Base-by-base conservation (phyloP, 345 rosid species). In the Eucalyptus rudis region DNA sequence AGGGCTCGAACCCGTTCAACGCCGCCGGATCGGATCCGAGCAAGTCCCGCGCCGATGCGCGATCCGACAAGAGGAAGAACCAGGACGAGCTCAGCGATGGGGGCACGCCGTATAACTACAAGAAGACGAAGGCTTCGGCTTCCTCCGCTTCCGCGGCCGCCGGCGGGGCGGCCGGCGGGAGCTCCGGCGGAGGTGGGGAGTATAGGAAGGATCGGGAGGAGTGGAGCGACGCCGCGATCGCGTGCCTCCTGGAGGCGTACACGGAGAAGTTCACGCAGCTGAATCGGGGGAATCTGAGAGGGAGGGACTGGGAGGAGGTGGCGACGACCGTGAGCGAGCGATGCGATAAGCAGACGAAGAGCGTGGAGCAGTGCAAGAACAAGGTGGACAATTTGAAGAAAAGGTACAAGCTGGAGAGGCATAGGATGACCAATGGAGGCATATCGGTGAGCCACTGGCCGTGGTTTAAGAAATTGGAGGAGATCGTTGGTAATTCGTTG, bases 241-340 rank as follows among this genome's bases (percentile, higher is more conserved):
- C 94, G 49, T 95, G 97, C 91, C 88, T 97, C 88, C 88, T 97
- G 88, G 97, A 97, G 49, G 98, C 97, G 44, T 97, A 97, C 87
- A 92, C 93, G 88, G 99, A 96, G 85, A 97, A 96, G 95, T 93
- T 94, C 87, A 92, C 91, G 86, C 96, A 96, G 92, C 92, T 97
- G 90, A 97, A 96, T 76, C 86, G 96, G 68, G 99, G 99, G 92
- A 96, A 96, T 91, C 88, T 97, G 89, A 89, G 98, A 33, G 99
- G 99, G 40, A 94, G 99, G 86, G 99, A 96, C 83, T 97, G 99
- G 99, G 99, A 97, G 92, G 98, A 95, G 89, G 99, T 97, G 88
- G 99, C 99, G 24, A 92, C 93, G 76, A 87, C 93, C 11, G 99
- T 97, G 91, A 95, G 94, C 62, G 97, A 94, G 94, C 89, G 97